Evolutionary conservation across 2,329 filamentous ascomycete species (phyloP), one percentile per base, ranked within the genome.

Genomic region (Daldinia sp.): DNA sequence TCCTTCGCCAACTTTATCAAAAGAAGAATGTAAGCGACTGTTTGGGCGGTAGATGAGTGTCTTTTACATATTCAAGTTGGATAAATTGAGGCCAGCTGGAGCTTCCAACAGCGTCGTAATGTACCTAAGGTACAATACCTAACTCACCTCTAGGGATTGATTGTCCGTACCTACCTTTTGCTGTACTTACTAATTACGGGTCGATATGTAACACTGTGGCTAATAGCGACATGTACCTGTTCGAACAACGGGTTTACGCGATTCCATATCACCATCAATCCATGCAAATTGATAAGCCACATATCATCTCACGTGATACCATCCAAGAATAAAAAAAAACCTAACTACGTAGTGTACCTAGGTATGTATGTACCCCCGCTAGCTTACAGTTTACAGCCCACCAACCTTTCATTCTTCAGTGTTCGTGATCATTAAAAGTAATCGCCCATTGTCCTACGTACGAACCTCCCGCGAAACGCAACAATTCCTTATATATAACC

Each of bases 61-160:
- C 37, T 64, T n/a, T 64, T 49, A 59, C 30, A 47, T 29, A n/a
- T 45, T 63, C 52, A 52, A 30, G 37, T 62, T 52, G 53, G 19
- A 50, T 32, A 50, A 50, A 23, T 66, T 70, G 64, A 74, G 71
- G 72, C 68, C 75, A 78, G 75, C 70, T 76, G 73, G 70, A 68
- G 70, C 69, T 73, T 71, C 59, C 3, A 48, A 8, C n/a, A 29
- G n/a, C 30, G 43, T 39, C 30, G 29, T 25, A 45, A 19, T 34
- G 49, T 58, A 60, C 32, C 39, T 55, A 45, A 17, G 27, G 58
- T 62, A 63, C n/a, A n/a, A n/a, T n/a, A n/a, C n/a, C n/a, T n/a
- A n/a, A n/a, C 50, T 30, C 61, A 57, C 29, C 3, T 21, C 9
- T 23, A 7, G 17, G 17, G 17, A 9, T 23, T 21, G 27, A 30